These are phyloP conservation scores for Candida koratica DNA, from an alignment of 805 yeast species.

Conservation along the genomic window DNA sequence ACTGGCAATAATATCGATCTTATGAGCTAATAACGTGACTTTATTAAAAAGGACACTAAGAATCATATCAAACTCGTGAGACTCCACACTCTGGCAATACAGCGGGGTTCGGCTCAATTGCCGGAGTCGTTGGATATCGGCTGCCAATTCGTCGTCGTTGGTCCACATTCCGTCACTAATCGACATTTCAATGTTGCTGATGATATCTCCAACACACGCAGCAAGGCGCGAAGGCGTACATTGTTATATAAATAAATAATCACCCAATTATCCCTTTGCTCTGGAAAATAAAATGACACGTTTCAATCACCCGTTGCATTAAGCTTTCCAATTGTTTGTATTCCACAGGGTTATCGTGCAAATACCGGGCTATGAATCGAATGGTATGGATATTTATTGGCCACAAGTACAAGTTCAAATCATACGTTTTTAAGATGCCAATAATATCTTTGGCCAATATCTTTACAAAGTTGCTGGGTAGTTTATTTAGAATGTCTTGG, in stretches of 20 bases:
- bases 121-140: slow-evolving; percentile 10
- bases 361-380: slow-evolving; percentile 24
- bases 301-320: slow-evolving; percentile 17
- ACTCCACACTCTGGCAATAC: slow-evolving; percentile 15
- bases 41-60: slow-evolving; percentile 8
- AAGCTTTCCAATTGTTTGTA: slow-evolving; percentile 19
- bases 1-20: slow-evolving; percentile 17
- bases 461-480: slow-evolving; percentile 23
- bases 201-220: no score
- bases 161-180: slow-evolving; percentile 5
- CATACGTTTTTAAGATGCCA: slow-evolving; percentile 38
- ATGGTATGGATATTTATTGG: slow-evolving; percentile 33
- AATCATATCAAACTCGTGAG: slow-evolving; percentile 12
- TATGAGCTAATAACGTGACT: slow-evolving; percentile 1
- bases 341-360: slow-evolving; percentile 21
- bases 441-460: slow-evolving; percentile 32
- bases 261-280: slow-evolving; percentile 15
- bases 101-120: slow-evolving; percentile 15
- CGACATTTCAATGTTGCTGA: no score
- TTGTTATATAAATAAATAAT: no score
- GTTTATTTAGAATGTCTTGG: slow-evolving; percentile 20
- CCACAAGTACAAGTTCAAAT: slow-evolving; percentile 30
- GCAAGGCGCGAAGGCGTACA: no score
- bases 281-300: slow-evolving; percentile 17
- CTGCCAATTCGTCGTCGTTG: neutral